Evolutionary conservation across 163 green algal species (phyloP), one percentile per base, ranked within the genome.

Genomic region (Coccomyxa subellipsoidea): DNA sequence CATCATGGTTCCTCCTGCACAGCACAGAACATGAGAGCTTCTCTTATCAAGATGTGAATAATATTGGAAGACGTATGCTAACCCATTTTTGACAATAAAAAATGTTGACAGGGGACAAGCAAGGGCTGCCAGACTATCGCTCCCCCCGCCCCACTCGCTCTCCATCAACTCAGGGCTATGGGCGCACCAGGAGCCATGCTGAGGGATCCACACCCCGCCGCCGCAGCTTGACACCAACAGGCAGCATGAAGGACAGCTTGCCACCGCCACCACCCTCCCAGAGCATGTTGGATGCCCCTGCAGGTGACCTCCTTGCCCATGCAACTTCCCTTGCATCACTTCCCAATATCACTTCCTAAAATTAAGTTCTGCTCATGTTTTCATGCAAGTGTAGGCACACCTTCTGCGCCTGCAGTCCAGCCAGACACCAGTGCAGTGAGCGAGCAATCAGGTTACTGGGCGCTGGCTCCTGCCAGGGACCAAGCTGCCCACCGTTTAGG

Each of bases 161-260:
- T 34, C 72, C 72, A 59, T 78, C 72, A 69, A 34, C 27, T 69
- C 29, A 66, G 21, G 70, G 70, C 36, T 80, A 70, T 80, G 76
- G 76, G 21, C 40, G 76, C 18, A 37, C 76, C 34, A 38, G 21
- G 9, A 80, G 76, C 39, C 47, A 38, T 80, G 37, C 35, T 35
- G 77, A 75, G 23, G 77, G 77, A 9, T 38, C 47, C 54, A 81
- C 77, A 40, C 75, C 75, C 27, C 53, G 77, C 29, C n/a, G 77
- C 1, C 47, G 77, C 47, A 81, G 77, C 54, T 32, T 81, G 1
- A 76, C 77, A 75, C 77, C 77, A 15, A 76, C 77, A 35, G 77
- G 77, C 54, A 81, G 77, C 54, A 18, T 39, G 27, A 73, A 81
- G 47, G 53, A 80, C 29, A 39, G 18, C 36, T 38, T 34, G 18